Conservation (phyloP, 805 yeast species). For the Tetrapisispora fleetii region DNA sequence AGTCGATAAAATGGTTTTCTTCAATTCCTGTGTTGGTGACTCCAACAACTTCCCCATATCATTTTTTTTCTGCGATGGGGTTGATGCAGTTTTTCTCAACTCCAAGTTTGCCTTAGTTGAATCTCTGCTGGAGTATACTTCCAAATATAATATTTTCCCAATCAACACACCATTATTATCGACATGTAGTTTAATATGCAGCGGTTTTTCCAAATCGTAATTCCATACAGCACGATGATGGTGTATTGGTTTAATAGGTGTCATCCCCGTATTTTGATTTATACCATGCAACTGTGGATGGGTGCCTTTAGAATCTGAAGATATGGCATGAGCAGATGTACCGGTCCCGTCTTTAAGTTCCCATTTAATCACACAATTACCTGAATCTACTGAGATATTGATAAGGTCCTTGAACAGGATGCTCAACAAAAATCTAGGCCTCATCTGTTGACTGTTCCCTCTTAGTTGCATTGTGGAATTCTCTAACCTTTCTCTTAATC, state of each 20-base stretch:
- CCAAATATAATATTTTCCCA: constrained; percentile 32
- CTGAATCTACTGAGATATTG: constrained; percentile 77
- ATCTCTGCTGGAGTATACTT: constrained; percentile 34
- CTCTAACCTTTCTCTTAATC: not conserved
- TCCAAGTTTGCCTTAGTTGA: not conserved
- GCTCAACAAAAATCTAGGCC: constrained; percentile 54
- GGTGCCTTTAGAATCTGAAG: not conserved
- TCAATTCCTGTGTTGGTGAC: not conserved
- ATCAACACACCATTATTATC: constrained; percentile 30
- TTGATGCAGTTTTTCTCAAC: not conserved
- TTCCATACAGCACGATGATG: constrained; percentile 47
- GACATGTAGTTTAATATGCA: constrained; percentile 34
- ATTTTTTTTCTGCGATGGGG: not conserved
- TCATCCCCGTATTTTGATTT: constrained; percentile 27
- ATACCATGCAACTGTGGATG: constrained; percentile 3
- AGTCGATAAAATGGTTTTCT: not conserved
- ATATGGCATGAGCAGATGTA: constrained; percentile 9
- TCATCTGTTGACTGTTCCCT: constrained; percentile 25
- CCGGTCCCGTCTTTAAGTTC: constrained; percentile 41
- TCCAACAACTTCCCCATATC: not conserved
- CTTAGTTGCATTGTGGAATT: constrained; percentile 3
- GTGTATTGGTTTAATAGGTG: constrained; percentile 36
- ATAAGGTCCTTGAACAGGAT: constrained; percentile 57
- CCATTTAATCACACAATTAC: constrained; percentile 58
- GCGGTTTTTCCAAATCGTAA: constrained; percentile 28